Evolutionary conservation across 2,329 filamentous ascomycete species (phyloP).

Genomic region (Aspergillus cejpii): DNA sequence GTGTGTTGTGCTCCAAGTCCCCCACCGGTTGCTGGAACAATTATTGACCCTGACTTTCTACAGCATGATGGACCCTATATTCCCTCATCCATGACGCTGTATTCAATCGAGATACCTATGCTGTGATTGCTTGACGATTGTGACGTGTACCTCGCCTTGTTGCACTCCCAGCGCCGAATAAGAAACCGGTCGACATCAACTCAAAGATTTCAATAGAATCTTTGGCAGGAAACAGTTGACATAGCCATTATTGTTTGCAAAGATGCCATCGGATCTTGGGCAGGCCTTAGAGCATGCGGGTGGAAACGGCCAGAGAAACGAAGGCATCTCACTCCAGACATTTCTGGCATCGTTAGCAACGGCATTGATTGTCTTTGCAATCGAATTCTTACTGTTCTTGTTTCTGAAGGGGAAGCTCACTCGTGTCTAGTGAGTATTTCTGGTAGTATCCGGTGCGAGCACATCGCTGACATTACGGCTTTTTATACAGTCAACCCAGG

Average conservation of each 20-base stretch:
- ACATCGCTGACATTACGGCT: slow-evolving; percentile 5
- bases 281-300: slow-evolving; percentile 33
- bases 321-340: slow-evolving; percentile 38
- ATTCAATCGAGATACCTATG: not conserved
- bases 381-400: slow-evolving; percentile 63
- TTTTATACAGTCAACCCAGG: slow-evolving; percentile 62
- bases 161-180: no score
- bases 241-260: no score
- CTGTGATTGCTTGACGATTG: not conserved
- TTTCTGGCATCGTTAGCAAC: slow-evolving; percentile 61
- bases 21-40: not conserved
- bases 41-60: not conserved
- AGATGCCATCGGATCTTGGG: slow-evolving; percentile 26
- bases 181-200: no score
- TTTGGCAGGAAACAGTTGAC: no score
- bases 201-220: no score
- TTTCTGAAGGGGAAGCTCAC: slow-evolving; percentile 70
- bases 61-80: not conserved
- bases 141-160: not conserved
- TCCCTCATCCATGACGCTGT: not conserved
- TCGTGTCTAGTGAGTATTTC: slow-evolving; percentile 65
- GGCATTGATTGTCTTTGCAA: slow-evolving; percentile 56
- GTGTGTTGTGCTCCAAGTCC: not conserved
- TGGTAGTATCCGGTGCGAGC: not conserved
- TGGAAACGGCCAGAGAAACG: slow-evolving; percentile 30